Conservation (phyloP, 2,329 filamentous ascomycete genomes). For the Huntiella moniliformis region DNA sequence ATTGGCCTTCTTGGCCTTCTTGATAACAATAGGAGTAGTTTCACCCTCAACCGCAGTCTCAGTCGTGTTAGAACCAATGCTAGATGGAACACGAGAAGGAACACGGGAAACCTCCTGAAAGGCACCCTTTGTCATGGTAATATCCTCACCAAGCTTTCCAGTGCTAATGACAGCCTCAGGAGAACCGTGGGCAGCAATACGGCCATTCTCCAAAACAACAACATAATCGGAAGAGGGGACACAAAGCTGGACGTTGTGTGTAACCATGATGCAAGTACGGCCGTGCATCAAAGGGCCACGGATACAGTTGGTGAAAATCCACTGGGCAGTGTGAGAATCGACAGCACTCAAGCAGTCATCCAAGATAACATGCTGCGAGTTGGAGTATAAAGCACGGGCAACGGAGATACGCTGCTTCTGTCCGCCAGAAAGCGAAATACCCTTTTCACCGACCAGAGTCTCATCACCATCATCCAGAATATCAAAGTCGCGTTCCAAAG, state of each 20-base stretch:
- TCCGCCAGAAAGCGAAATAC: constrained; percentile 86
- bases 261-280: constrained; percentile 86
- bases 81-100: constrained; percentile 62
- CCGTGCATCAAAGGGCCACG: constrained; percentile 72
- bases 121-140: constrained; percentile 49
- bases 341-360: constrained; percentile 95
- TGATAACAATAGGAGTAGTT: constrained; percentile 25
- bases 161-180: constrained; percentile 62
- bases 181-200: constrained; percentile 56
- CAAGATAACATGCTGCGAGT: constrained; percentile 72
- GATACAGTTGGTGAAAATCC: constrained; percentile 91
- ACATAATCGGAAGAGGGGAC: constrained; percentile 64
- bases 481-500: constrained; percentile 73
- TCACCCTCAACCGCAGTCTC: constrained; percentile 27
- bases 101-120: constrained; percentile 54
- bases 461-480: constrained; percentile 86
- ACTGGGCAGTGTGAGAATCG: constrained; percentile 92
- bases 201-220: constrained; percentile 74
- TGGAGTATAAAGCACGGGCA: constrained; percentile 92
- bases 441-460: constrained; percentile 90
- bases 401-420: constrained; percentile 96
- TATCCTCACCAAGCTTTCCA: constrained; percentile 76
- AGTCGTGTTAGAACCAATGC: constrained; percentile 43
- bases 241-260: constrained; percentile 83
- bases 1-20: constrained; percentile 30